Evolutionary conservation across 371 early-diverging fungal species (phyloP).

Genomic region (Blakeslea trispora): DNA sequence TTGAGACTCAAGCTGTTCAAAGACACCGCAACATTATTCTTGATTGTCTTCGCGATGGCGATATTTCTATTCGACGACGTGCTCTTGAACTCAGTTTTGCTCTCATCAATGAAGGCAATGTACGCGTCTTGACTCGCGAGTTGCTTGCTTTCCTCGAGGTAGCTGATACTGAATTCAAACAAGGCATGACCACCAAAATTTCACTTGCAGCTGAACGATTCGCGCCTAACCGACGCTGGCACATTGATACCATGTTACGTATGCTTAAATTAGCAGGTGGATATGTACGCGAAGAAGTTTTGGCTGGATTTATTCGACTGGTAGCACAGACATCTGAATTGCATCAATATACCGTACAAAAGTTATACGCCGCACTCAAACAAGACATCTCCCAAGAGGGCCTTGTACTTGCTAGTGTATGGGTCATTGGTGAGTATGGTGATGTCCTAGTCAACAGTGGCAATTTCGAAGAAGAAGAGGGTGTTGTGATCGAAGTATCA

Average conservation of each 20-base stretch:
- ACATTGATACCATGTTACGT: constrained; percentile 91
- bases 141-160: constrained; percentile 90
- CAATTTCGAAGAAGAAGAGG: constrained; percentile 70
- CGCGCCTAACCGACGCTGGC: constrained; percentile 94
- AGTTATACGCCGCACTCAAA: constrained; percentile 80
- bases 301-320: constrained; percentile 68
- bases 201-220: constrained; percentile 86
- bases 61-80: constrained; percentile 95
- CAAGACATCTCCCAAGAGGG: constrained; percentile 86
- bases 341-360: constrained; percentile 85
- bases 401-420: constrained; percentile 87
- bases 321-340: constrained; percentile 78
- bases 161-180: constrained; percentile 89
- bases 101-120: constrained; percentile 88
- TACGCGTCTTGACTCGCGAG: constrained; percentile 92
- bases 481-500: constrained; percentile 61
- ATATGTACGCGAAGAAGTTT: constrained; percentile 72
- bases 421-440: constrained; percentile 97
- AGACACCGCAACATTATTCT: constrained; percentile 95
- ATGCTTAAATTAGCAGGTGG: constrained; percentile 83
- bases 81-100: constrained; percentile 96
- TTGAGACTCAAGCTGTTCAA: constrained; percentile 94
- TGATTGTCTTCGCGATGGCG: constrained; percentile 94
- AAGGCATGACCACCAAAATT: constrained; percentile 86
- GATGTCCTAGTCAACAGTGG: constrained; percentile 78